phyloP scores from a whole-genome alignment of 2,329 filamentous ascomycete species.

The Xylariomycetidae sp. region DNA sequence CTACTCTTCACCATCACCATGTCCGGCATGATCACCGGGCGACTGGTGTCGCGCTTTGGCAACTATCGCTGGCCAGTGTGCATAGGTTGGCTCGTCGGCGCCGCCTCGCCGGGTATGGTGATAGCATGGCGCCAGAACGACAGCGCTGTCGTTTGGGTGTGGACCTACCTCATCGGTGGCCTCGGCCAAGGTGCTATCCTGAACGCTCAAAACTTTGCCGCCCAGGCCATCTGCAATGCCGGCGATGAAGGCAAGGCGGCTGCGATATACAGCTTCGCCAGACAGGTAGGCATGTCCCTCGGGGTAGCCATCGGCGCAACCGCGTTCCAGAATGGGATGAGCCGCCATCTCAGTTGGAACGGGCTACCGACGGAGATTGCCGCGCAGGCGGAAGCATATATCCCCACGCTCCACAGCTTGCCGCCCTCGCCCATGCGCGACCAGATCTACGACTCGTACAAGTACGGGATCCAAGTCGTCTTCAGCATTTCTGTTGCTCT shows the following conservation, averaged over 20 bases:
- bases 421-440: slow-evolving; percentile 8
- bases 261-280: slow-evolving; percentile 36
- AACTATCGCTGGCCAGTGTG: slow-evolving; percentile 34
- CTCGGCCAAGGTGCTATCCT: slow-evolving; percentile 33
- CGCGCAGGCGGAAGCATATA: slow-evolving; percentile 19
- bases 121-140: slow-evolving; percentile 16
- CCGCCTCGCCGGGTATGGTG: slow-evolving; percentile 10
- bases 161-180: slow-evolving; percentile 30
- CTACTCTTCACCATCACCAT: slow-evolving; percentile 27
- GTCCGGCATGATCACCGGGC: slow-evolving; percentile 25
- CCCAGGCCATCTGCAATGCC: slow-evolving; percentile 31
- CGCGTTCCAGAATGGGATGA: slow-evolving; percentile 37
- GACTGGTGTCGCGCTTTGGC: slow-evolving; percentile 23
- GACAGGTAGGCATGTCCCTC: slow-evolving; percentile 36
- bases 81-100: slow-evolving; percentile 28
- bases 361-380: slow-evolving; percentile 26
- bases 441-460: slow-evolving; percentile 16
- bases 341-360: slow-evolving; percentile 24
- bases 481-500: slow-evolving; percentile 15
- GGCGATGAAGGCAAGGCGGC: slow-evolving; percentile 33
- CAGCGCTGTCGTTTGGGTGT: slow-evolving; percentile 28
- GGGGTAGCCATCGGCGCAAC: slow-evolving; percentile 37
- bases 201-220: slow-evolving; percentile 34
- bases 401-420: slow-evolving; percentile 13
- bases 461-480: slow-evolving; percentile 17